Conservation (phyloP, 129 eudicot species). For the Calendula officinalis region DNA sequence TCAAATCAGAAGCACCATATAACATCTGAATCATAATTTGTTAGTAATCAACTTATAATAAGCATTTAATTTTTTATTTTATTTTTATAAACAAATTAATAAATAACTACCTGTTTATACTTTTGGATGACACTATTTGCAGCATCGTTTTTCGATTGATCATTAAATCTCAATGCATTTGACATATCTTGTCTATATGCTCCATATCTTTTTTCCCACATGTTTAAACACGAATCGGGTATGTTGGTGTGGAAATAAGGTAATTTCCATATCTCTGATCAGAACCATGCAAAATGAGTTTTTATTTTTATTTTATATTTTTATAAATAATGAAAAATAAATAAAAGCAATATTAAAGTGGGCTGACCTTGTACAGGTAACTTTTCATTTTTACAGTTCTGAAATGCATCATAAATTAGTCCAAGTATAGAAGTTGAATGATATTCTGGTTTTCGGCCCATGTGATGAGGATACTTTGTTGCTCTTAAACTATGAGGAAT, state of each 20-base stretch:
- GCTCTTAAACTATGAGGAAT: conserved; percentile 29
- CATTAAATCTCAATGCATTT: conserved; percentile 14
- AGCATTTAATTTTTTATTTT: neutral
- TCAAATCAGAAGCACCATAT: conserved; percentile 50
- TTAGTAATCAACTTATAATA: neutral
- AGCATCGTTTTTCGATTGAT: conserved; percentile 21
- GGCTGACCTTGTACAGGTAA: conserved; percentile 22
- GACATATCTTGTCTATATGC: conserved; percentile 26
- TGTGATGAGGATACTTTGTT: conserved; percentile 27
- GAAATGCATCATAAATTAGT: conserved; percentile 30
- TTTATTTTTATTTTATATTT: too few relatives aligned
- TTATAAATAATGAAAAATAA: too few relatives aligned
- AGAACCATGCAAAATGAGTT: neutral
- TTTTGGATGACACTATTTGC: conserved; percentile 26
- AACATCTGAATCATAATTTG: conserved; percentile 40
- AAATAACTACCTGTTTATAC: conserved; percentile 23
- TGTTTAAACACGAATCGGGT: conserved; percentile 22
- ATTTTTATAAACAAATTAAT: neutral
- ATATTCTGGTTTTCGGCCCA: conserved; percentile 26
- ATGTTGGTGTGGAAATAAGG: conserved; percentile 17
- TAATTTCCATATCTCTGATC: conserved; percentile 28
- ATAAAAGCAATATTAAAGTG: neutral
- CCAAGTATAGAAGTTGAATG: conserved; percentile 33
- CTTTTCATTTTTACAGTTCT: conserved; percentile 28
- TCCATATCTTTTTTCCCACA: conserved; percentile 25